Conservation (phyloP, 192 early-diverging fungal genomes). For the Gonapodya prolifera region DNA sequence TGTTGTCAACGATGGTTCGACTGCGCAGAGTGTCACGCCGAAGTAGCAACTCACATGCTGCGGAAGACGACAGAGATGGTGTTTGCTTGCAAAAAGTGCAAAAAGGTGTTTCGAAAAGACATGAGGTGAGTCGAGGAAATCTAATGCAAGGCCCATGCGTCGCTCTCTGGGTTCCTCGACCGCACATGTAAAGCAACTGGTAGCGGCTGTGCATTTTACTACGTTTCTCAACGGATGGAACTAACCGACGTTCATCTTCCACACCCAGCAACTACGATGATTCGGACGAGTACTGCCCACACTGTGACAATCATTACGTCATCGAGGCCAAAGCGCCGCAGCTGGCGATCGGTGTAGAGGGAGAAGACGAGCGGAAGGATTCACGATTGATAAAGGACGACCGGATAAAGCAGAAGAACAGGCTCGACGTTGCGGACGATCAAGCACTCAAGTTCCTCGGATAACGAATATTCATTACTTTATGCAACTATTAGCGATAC, state of each 20-base stretch:
- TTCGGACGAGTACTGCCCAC: slow-evolving; percentile 92
- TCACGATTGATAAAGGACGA: slow-evolving; percentile 37
- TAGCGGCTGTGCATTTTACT: neutral
- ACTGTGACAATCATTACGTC: slow-evolving; percentile 96
- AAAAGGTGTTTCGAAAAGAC: slow-evolving; percentile 94
- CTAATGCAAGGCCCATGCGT: neutral
- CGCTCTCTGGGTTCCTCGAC: neutral
- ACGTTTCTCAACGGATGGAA: too few relatives aligned
- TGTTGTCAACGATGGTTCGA: slow-evolving; percentile 97
- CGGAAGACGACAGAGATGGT: slow-evolving; percentile 79
- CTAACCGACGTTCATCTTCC: too few relatives aligned
- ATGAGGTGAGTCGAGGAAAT: slow-evolving; percentile 28
- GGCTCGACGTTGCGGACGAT: neutral
- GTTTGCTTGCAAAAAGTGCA: slow-evolving; percentile 97
- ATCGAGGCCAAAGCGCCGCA: slow-evolving; percentile 81
- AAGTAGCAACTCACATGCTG: slow-evolving; percentile 59
- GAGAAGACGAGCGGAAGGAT: slow-evolving; percentile 75
- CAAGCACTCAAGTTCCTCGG: too few relatives aligned
- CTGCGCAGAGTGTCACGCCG: slow-evolving; percentile 89
- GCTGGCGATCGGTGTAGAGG: slow-evolving; percentile 79
- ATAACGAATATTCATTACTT: too few relatives aligned
- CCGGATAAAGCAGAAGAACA: slow-evolving; percentile 17
- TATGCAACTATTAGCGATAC: too few relatives aligned
- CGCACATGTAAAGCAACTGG: neutral
- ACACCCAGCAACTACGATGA: slow-evolving; percentile 69